These are phyloP conservation scores for Apophysomyces elegans DNA, from an alignment of 371 early-diverging fungal species.

Conservation along the genomic window DNA sequence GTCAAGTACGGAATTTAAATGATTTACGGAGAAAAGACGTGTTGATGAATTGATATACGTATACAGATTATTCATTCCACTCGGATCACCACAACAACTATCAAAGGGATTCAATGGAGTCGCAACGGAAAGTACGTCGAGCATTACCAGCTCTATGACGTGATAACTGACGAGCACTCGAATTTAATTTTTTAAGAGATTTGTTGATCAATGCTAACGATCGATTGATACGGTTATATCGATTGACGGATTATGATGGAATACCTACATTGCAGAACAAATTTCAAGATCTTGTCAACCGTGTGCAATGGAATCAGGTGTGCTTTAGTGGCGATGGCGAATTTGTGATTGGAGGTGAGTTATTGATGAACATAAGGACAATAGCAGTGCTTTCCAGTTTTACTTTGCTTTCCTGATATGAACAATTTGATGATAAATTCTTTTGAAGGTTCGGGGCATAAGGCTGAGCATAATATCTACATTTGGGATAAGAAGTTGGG, in stretches of 20 bases:
- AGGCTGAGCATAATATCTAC: slow-evolving; percentile 88
- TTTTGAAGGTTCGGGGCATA: slow-evolving; percentile 69
- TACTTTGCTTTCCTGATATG: too few species aligned
- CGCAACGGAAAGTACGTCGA: slow-evolving; percentile 48
- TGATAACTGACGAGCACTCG: not conserved
- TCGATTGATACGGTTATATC: slow-evolving; percentile 70
- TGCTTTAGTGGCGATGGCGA: slow-evolving; percentile 86
- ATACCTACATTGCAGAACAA: slow-evolving; percentile 67
- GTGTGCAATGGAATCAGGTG: slow-evolving; percentile 84
- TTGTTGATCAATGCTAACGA: slow-evolving; percentile 77
- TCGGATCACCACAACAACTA: slow-evolving; percentile 56
- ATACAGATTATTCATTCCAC: slow-evolving; percentile 38
- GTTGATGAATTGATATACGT: not conserved
- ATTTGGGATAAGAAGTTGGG: slow-evolving; percentile 89
- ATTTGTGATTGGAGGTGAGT: slow-evolving; percentile 76
- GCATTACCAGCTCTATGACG: not conserved
- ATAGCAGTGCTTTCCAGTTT: too few species aligned
- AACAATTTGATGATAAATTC: not conserved
- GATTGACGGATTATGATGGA: slow-evolving; percentile 46
- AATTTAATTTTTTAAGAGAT: slow-evolving; percentile 45
- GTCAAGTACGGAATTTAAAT: slow-evolving; percentile 43
- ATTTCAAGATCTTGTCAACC: slow-evolving; percentile 88
- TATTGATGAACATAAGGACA: too few species aligned
- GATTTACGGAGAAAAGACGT: not conserved
- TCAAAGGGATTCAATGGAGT: slow-evolving; percentile 69